Conservation (phyloP, 345 rosid genomes). For the Salix exigua region DNA sequence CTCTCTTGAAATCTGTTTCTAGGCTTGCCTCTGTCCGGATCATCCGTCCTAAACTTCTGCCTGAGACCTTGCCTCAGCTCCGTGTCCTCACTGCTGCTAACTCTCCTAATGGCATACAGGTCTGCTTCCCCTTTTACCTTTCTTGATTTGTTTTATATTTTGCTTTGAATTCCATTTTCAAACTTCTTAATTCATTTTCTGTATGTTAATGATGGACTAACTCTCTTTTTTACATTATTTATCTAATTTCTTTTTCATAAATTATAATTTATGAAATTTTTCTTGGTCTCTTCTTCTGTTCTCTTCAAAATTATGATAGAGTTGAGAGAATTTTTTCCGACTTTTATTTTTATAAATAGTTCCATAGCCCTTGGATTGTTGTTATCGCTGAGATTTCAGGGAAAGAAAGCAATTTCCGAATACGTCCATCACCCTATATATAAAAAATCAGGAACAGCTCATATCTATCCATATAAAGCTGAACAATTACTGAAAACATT, state of each 20-base stretch:
- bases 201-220: no score
- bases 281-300: neutral
- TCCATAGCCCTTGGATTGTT: neutral
- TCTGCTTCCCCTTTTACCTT: neutral
- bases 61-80: constrained; percentile 45
- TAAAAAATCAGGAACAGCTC: no score
- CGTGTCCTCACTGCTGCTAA: constrained; percentile 72
- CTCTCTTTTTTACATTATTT: neutral
- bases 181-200: no score
- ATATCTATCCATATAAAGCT: no score
- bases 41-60: constrained; percentile 46
- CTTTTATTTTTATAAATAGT: neutral
- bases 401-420: neutral
- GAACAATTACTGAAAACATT: no score
- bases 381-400: neutral
- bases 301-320: neutral
- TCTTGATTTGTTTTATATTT: neutral
- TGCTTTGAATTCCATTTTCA: neutral
- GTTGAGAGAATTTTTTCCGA: neutral
- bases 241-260: neutral
- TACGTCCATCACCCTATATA: neutral
- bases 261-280: neutral
- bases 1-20: constrained; percentile 58
- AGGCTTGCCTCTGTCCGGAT: constrained; percentile 68
- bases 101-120: constrained; percentile 96